Percentiles rank a stretch among this genome's conserved stretches.
phyloP scores from a whole-genome alignment of 176 grass and related monocot genomes.

The Oryza brachyantha region DNA sequence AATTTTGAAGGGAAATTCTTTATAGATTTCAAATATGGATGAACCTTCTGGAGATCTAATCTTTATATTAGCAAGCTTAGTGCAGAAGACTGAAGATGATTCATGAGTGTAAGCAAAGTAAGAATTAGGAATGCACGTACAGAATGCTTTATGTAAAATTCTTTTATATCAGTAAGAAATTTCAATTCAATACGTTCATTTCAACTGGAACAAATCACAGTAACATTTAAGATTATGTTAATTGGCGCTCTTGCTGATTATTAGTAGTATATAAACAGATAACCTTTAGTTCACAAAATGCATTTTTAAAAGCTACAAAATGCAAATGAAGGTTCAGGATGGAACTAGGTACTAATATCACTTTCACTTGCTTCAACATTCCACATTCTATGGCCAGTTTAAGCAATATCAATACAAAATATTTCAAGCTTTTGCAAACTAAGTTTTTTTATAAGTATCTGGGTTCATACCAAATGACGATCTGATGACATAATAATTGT shows the following conservation, averaged over 20 bases:
- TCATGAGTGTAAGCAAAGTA: not conserved
- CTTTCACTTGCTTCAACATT: not conserved
- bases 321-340: not conserved
- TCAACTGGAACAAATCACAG: not conserved
- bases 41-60: not conserved
- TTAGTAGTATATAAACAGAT: not conserved
- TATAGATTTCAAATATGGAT: not conserved
- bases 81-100: not conserved
- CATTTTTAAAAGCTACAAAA: too few relatives aligned
- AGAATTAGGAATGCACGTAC: not conserved
- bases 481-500: not conserved
- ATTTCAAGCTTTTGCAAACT: not conserved
- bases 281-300: not conserved
- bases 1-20: not conserved
- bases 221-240: too few relatives aligned
- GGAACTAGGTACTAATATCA: not conserved
- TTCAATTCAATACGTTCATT: not conserved
- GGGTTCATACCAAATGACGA: not conserved
- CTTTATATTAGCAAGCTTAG: not conserved
- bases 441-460: constrained; percentile 27
- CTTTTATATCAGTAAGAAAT: not conserved
- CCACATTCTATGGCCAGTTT: not conserved
- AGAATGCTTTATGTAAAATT: not conserved
- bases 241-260: not conserved
- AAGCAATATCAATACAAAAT: not conserved